Evolutionary conservation across 169 alveolate genomes (phyloP).

Genomic region (Cryptosporidium muris): DNA sequence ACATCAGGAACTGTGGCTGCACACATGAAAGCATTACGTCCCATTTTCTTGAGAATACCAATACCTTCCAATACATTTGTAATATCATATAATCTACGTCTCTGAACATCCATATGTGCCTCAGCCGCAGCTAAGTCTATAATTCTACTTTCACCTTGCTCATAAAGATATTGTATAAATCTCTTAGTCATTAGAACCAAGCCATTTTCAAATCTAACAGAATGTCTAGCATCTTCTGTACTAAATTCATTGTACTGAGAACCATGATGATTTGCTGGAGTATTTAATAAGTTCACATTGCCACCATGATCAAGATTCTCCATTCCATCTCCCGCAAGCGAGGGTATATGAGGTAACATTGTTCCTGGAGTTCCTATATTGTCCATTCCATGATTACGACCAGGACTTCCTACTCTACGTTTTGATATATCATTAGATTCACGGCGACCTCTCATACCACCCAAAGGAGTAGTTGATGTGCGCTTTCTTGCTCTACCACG

Average conservation of each 20-base stretch:
- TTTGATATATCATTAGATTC: constrained; percentile 38
- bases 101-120: constrained; percentile 78
- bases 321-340: constrained; percentile 56
- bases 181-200: constrained; percentile 65
- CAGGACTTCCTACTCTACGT: constrained; percentile 71
- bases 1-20: constrained; percentile 71
- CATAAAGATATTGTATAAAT: constrained; percentile 63
- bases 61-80: constrained; percentile 88
- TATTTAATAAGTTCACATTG: constrained; percentile 36
- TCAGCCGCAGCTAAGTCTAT: constrained; percentile 70
- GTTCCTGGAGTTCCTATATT: constrained; percentile 14
- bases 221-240: constrained; percentile 68
- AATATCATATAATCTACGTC: constrained; percentile 86
- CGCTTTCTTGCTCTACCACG: constrained; percentile 70
- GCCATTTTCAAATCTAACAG: constrained; percentile 69
- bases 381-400: constrained; percentile 48
- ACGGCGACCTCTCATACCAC: constrained; percentile 68
- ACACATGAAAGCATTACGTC: constrained; percentile 68
- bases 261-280: constrained; percentile 66
- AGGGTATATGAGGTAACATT: constrained; percentile 56
- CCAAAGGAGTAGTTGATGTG: constrained; percentile 57
- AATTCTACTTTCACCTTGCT: constrained; percentile 63
- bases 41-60: constrained; percentile 75
- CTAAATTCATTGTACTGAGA: constrained; percentile 68
- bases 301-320: constrained; percentile 50